A percentile compares a stretch with the other conserved stretches of the same genome.
Evolutionary conservation across 1,284 basidiomycete species (phyloP).

Genomic region (Tylopilus orsonianus): DNA sequence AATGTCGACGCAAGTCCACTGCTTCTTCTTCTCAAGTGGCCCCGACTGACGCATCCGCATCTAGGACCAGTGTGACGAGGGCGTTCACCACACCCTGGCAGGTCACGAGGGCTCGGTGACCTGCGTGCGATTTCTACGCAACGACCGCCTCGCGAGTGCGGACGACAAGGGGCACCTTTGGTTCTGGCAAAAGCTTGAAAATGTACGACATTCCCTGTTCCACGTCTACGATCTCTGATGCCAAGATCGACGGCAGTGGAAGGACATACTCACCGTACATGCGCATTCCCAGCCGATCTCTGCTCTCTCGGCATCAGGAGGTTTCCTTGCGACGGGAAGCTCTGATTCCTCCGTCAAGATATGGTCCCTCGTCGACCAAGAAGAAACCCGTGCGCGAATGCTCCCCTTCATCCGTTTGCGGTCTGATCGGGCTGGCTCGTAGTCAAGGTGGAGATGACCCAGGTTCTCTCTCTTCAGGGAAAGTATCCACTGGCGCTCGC

Average conservation of each 20-base stretch:
- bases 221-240: slow-evolving; percentile 18
- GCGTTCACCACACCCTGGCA: slow-evolving; percentile 67
- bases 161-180: slow-evolving; percentile 70
- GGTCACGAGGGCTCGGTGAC: slow-evolving; percentile 79
- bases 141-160: slow-evolving; percentile 59
- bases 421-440: slow-evolving; percentile 10
- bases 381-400: slow-evolving; percentile 35
- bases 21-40: not conserved
- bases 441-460: slow-evolving; percentile 50
- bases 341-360: slow-evolving; percentile 78
- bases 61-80: slow-evolving; percentile 50
- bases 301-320: slow-evolving; percentile 49
- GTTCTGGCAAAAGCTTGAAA: slow-evolving; percentile 48
- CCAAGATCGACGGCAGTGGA: slow-evolving; percentile 50
- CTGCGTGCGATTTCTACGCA: slow-evolving; percentile 62
- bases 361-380: slow-evolving; percentile 50
- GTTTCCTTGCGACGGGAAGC: slow-evolving; percentile 69
- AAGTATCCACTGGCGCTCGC: slow-evolving; percentile 77
- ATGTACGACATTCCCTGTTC: slow-evolving; percentile 33
- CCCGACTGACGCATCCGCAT: slow-evolving; percentile 6
- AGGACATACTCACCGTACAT: slow-evolving; percentile 38
- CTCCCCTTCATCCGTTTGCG: not conserved
- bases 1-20: slow-evolving; percentile 49
- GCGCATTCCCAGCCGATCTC: slow-evolving; percentile 75
- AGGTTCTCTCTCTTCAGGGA: slow-evolving; percentile 65